Evolutionary conservation across 306 rosid genomes (phyloP).

Genomic region (Luffa acutangula): DNA sequence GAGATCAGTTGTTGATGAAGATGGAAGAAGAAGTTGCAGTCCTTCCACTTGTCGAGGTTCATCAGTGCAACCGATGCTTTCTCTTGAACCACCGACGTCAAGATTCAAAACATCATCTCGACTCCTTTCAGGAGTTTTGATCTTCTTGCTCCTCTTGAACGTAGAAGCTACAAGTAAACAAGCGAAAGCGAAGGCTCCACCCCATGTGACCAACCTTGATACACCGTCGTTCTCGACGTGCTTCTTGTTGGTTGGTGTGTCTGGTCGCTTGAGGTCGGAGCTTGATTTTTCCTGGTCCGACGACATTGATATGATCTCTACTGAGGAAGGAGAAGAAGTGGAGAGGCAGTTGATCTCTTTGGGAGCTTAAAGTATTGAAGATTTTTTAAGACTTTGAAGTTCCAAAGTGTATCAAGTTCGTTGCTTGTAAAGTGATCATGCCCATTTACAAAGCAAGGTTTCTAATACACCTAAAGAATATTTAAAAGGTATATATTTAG

Average conservation of each 20-base stretch:
- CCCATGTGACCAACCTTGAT: neutral
- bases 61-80: neutral
- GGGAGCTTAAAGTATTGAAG: no score
- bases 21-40: neutral
- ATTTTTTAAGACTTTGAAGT: no score
- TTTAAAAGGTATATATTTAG: no score
- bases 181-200: neutral
- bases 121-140: neutral
- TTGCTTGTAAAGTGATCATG: no score
- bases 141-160: neutral
- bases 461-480: no score
- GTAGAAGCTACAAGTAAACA: neutral
- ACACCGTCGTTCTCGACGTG: neutral
- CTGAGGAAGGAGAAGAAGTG: no score
- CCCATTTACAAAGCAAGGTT: no score
- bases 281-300: neutral
- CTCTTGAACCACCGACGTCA: neutral
- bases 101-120: neutral
- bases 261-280: neutral
- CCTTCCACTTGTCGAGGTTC: neutral
- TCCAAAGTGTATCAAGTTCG: no score
- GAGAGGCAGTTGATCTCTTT: no score
- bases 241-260: no score
- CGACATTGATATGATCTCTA: no score
- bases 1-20: neutral